Evolutionary conservation across 2,329 filamentous ascomycete species (phyloP).

Genomic region (Pestalotiopsis sp.): DNA sequence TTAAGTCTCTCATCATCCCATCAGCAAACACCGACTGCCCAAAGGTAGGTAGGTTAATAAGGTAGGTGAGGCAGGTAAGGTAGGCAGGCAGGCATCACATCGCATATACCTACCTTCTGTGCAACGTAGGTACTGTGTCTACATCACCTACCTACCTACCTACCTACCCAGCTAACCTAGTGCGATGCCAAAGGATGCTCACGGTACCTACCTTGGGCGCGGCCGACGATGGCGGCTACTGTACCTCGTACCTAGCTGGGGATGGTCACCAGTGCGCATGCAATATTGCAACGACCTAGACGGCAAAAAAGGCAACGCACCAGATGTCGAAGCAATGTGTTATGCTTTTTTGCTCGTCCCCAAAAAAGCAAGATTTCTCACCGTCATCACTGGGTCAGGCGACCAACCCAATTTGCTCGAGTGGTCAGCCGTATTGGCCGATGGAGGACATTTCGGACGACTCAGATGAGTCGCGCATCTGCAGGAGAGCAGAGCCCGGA

Average conservation of each 20-base stretch:
- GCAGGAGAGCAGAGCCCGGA: slow-evolving; percentile 32
- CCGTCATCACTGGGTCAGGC: slow-evolving; percentile 30
- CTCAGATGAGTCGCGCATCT: slow-evolving; percentile 30
- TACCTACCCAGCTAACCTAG: background rate
- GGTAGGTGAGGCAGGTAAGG: too few species aligned
- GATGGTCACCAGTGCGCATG: background rate
- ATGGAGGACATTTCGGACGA: slow-evolving; percentile 23
- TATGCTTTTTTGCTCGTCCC: background rate
- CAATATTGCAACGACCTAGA: background rate
- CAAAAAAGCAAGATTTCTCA: slow-evolving; percentile 24
- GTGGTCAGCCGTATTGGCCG: slow-evolving; percentile 35
- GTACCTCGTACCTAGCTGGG: background rate
- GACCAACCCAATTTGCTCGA: slow-evolving; percentile 32
- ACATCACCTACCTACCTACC: background rate
- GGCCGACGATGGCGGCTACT: background rate
- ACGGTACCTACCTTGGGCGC: background rate
- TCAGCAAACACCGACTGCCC: too few species aligned
- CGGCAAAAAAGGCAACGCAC: background rate
- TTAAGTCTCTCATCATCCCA: too few species aligned
- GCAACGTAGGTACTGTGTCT: too few species aligned
- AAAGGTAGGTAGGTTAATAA: too few species aligned
- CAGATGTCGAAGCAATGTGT: background rate
- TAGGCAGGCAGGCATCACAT: too few species aligned
- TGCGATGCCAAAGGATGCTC: background rate
- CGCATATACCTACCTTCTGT: too few species aligned